Conservation (phyloP, 768 basidiomycete species). For the Trametes gibbosa region DNA sequence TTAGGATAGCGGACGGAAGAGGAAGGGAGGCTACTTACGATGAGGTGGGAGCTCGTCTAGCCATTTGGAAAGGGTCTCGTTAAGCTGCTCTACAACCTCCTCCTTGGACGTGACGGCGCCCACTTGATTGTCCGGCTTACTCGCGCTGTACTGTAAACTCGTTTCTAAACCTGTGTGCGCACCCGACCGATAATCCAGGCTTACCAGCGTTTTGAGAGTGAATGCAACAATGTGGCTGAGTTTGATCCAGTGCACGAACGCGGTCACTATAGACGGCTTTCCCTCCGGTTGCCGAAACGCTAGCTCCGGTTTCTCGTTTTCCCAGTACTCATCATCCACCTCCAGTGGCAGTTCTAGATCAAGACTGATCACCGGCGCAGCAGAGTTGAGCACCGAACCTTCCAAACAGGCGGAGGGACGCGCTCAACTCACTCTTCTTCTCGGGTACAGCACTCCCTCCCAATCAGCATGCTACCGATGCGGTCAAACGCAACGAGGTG, state of each 20-base stretch:
- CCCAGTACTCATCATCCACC: conserved; percentile 60
- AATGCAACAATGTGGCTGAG: conserved; percentile 46
- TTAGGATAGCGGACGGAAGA: background rate
- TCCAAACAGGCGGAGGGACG: conserved; percentile 21
- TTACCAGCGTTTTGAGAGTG: conserved; percentile 43
- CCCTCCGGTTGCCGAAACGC: conserved; percentile 48
- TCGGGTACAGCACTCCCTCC: conserved; percentile 52
- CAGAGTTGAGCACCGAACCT: conserved; percentile 23
- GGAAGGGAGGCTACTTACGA: conserved; percentile 19
- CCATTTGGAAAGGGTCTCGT: conserved; percentile 42
- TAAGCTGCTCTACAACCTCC: conserved; percentile 41
- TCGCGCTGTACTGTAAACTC: conserved; percentile 57
- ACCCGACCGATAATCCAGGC: conserved; percentile 8
- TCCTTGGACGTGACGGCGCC: conserved; percentile 29
- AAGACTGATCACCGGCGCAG: conserved; percentile 35
- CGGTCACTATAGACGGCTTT: conserved; percentile 38
- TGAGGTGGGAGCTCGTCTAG: conserved; percentile 28
- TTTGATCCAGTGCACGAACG: conserved; percentile 42
- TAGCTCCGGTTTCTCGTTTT: conserved; percentile 34
- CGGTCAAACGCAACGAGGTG: conserved; percentile 60
- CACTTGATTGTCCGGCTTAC: conserved; percentile 37
- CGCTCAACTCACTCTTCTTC: conserved; percentile 61
- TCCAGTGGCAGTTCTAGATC: conserved; percentile 62
- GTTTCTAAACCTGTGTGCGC: background rate
- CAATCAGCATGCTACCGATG: conserved; percentile 49